Evolutionary conservation across 805 yeast genomes (phyloP).

Genomic region (Saccharomycopsis sp.): DNA sequence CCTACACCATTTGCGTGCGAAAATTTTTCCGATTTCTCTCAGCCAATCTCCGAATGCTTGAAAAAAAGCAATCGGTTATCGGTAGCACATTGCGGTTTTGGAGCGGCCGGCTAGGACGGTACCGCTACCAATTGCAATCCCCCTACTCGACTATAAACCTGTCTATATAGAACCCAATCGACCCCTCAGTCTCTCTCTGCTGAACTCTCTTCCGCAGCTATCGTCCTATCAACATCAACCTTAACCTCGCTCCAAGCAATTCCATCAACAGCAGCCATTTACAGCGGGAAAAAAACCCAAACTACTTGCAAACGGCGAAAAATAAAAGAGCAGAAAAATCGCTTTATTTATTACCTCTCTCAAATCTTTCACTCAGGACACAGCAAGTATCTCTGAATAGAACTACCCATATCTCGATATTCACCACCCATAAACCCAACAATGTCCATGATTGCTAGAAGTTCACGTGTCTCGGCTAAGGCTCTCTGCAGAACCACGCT

Average conservation of each 20-base stretch:
- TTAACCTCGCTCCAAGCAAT: not conserved
- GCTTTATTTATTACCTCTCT: not conserved
- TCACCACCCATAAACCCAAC: not conserved
- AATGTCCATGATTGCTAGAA: conserved; percentile 13
- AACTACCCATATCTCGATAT: too few species aligned
- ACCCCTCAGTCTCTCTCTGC: too few species aligned
- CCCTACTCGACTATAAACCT: too few species aligned
- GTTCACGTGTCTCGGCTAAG: conserved; percentile 5
- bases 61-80: not conserved
- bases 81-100: not conserved
- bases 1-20: not conserved
- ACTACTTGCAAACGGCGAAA: not conserved
- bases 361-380: not conserved
- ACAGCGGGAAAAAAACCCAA: not conserved
- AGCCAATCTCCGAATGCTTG: not conserved
- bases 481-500: conserved; percentile 4
- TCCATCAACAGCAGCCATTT: not conserved
- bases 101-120: too few species aligned
- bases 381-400: not conserved
- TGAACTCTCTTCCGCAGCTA: too few species aligned
- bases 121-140: too few species aligned
- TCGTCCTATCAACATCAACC: not conserved
- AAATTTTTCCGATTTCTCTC: not conserved
- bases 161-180: too few species aligned
- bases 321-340: not conserved